Evolutionary conservation across 495 filamentous ascomycete species (phyloP).

Genomic region (Penicillium daleae): DNA sequence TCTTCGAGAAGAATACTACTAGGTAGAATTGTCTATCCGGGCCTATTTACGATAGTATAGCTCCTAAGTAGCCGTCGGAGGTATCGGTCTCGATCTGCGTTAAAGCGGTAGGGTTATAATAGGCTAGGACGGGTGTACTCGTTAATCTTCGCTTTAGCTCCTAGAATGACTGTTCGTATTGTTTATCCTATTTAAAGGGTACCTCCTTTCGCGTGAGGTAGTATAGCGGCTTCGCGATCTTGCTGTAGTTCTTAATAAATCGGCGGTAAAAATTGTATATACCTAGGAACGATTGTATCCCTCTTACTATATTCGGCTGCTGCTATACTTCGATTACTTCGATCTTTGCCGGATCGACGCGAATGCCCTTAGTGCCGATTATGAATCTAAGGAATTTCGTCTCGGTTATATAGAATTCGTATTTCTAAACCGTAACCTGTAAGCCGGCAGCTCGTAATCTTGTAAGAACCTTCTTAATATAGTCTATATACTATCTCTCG

Average conservation of each 20-base stretch:
- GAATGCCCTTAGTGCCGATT: constrained; percentile 20
- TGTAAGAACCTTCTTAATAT: not conserved
- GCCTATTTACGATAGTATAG: constrained; percentile 16
- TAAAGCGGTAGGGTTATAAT: constrained; percentile 14
- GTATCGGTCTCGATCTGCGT: constrained; percentile 26
- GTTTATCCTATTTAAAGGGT: not conserved
- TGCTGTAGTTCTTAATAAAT: constrained; percentile 33
- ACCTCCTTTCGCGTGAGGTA: not conserved
- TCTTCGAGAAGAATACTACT: constrained; percentile 21
- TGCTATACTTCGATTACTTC: constrained; percentile 26
- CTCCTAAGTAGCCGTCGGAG: constrained; percentile 15
- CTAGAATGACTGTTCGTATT: not conserved
- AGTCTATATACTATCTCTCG: not conserved
- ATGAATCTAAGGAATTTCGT: constrained; percentile 21
- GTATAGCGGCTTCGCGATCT: constrained; percentile 18
- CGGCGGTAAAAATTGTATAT: constrained; percentile 38
- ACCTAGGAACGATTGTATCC: constrained; percentile 31
- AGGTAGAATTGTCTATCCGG: constrained; percentile 13
- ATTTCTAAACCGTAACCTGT: constrained; percentile 29
- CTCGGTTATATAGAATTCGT: constrained; percentile 26
- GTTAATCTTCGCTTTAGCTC: constrained; percentile 18
- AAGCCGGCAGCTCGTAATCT: not conserved
- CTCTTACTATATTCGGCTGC: not conserved
- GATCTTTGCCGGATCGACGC: constrained; percentile 26
- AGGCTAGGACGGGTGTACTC: constrained; percentile 14